A percentile compares a stretch with the other conserved stretches of the same genome.
Conservation (phyloP, 495 filamentous ascomycete species). For the Neurospora sp. region DNA sequence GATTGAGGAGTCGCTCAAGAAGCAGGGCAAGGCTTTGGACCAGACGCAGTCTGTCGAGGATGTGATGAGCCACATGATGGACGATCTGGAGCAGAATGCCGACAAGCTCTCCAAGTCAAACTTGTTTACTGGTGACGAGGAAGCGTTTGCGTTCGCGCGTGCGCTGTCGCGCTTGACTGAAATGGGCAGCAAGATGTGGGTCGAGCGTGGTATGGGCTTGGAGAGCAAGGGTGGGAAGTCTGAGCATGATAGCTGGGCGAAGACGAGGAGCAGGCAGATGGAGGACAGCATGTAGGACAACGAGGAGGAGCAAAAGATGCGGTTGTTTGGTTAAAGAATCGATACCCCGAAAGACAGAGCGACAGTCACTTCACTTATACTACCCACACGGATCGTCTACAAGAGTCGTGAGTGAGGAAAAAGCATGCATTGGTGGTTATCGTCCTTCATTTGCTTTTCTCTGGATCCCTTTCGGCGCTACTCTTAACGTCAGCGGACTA, state of each 20-base stretch:
- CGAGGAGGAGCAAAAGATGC: background rate
- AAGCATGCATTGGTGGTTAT: background rate
- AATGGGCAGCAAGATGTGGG: constrained; percentile 93
- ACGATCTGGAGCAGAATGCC: constrained; percentile 83
- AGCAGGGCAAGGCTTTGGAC: constrained; percentile 28
- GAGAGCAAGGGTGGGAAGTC: constrained; percentile 46
- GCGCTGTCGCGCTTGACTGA: constrained; percentile 76
- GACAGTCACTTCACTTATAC: background rate
- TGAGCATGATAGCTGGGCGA: constrained; percentile 56
- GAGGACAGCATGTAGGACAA: constrained; percentile 59
- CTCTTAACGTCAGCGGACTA: background rate
- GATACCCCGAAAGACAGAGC: constrained; percentile 5
- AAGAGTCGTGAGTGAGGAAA: background rate
- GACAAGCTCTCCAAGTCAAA: constrained; percentile 72
- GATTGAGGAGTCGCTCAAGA: constrained; percentile 42
- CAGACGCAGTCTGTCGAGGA: constrained; percentile 57
- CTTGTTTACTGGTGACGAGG: constrained; percentile 91
- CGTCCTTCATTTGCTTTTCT: background rate
- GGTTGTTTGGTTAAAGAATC: background rate
- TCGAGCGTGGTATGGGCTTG: constrained; percentile 73
- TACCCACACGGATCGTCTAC: background rate
- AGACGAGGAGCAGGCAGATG: constrained; percentile 54
- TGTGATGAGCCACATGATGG: constrained; percentile 84
- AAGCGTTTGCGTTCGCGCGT: constrained; percentile 89
- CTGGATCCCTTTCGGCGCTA: background rate